Base-by-base conservation (phyloP, 495 filamentous ascomycete genomes). In the Ascodesmis nigricans region DNA sequence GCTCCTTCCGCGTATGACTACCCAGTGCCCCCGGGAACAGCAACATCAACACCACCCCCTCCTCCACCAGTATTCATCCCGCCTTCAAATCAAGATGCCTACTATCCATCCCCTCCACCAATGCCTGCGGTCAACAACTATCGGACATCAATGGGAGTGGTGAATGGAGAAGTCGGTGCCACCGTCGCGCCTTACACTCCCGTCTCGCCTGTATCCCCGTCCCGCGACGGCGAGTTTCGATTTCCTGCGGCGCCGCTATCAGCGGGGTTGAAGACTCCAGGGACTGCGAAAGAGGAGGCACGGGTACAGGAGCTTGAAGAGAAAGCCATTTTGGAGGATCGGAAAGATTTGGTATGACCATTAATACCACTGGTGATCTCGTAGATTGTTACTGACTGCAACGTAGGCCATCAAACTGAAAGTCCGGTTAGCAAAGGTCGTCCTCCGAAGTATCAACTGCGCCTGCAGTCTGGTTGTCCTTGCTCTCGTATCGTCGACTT, bases 371-470 rank as follows among this genome's bases (percentile, higher is more conserved):
- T n/a, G n/a, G n/a, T n/a, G n/a, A n/a, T n/a, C n/a, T n/a, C n/a
- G n/a, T 18, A 16, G 4, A 15, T 33, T 13, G 33, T 27, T 32
- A 41, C 59, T 64, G 53, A 66, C 52, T 35, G 21, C 13, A 5
- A 21, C 21, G 24, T 50, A 95, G 84, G 78, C 76, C 68, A 66
- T 91, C 53, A 99, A 99, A 63, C 66, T 75, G 11, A 72, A 83
- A 31, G 81, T 99, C 21, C 74, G 87, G 9, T 65, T 93, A 49
- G 90, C 83, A 39, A 99, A 99, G 61, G 73, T 93, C 41, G 67
- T 90, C 42, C 72, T 99, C 20, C 75, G 87, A 41, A 71, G 78
- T 34, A 73, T 92, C 55, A 95, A 82, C 65, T 93, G 95, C 57
- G 78, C 75, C 56, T 99, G 87, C 27, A 45, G 42, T 33, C 21